Evolutionary conservation across 768 basidiomycete genomes (phyloP), one percentile per base, ranked within the genome.

Genomic region (Leucocoprinus sp.): DNA sequence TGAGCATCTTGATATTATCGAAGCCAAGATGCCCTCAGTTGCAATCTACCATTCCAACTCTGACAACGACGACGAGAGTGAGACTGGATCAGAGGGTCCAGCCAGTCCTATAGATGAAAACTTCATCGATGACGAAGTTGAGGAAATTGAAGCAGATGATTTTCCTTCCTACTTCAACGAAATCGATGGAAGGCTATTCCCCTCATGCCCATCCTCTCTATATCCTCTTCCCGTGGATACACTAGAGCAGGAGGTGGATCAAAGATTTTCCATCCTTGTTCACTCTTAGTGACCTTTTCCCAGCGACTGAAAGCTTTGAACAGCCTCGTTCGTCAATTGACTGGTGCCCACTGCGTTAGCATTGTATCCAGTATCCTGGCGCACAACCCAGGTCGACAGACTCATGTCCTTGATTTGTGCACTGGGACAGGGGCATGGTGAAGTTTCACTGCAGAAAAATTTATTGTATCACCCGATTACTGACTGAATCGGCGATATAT

Each of bases 351-450:
- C 57, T 81, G 73, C 56, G 63, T 80, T 41, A 80, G 76, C 4
- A 83, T 84, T 29, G 75, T 87, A 19, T 52, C 55, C 24, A 67
- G 78, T 48, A 62, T 75, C 23, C 66, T 89, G 38, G 65, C 64
- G 34, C 54, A 55, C 21, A 59, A 63, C 33, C 57, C 61, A 4
- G 64, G 59, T 34, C 67, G 68, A 45, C 68, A 64, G 39, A 74
- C 66, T 60, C 69, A 71, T 49, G 82, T 71, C 35, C 68, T 91
- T 38, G 87, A 91, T 61, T 55, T 88, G n/a, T 80, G 87, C 51
- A 84, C 80, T 5, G 87, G 87, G 14, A 82, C 72, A 14, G 87
- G 87, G 4, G 63, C 57, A 63, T 91, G 87, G 87, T 84, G 50
- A 44, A 52, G 49, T 37, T 21, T 41, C 43, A 51, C 28, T 29